A percentile compares a stretch with the other conserved stretches of the same genome.
Conservation (phyloP, 108 stramenopile genomes). For the Skeletonema tropicum region DNA sequence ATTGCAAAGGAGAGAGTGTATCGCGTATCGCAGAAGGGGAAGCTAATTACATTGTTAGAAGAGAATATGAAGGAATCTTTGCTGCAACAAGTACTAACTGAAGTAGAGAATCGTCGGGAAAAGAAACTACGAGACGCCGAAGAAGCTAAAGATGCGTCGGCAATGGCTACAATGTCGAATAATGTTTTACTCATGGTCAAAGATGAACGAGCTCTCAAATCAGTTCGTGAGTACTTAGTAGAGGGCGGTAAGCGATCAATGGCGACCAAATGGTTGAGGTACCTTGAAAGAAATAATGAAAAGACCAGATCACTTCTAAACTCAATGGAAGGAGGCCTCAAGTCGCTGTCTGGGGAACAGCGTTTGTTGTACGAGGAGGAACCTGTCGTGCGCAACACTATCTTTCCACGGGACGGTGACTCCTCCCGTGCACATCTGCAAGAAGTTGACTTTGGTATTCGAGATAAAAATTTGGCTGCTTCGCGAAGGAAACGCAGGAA, state of each 20-base stretch:
- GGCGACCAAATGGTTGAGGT: conserved; percentile 63
- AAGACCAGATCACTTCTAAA: conserved; percentile 59
- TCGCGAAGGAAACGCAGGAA: conserved; percentile 66
- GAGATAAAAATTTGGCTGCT: conserved; percentile 58
- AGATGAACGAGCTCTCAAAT: conserved; percentile 80
- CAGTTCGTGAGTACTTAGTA: conserved; percentile 70
- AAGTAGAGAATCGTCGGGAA: conserved; percentile 69
- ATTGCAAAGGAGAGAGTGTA: conserved; percentile 92
- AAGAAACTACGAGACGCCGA: conserved; percentile 19
- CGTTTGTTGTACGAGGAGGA: conserved; percentile 79
- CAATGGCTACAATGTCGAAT: conserved; percentile 4
- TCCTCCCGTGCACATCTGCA: conserved; percentile 27
- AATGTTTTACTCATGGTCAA: conserved; percentile 90
- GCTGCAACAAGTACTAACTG: conserved; percentile 78
- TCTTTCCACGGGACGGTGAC: conserved; percentile 49
- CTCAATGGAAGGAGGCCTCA: conserved; percentile 36
- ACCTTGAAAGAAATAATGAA: conserved; percentile 70
- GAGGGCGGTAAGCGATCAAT: conserved; percentile 56
- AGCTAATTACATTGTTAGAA: conserved; percentile 77
- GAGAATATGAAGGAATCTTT: conserved; percentile 94
- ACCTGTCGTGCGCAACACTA: conserved; percentile 52
- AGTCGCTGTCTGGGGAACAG: conserved; percentile 67
- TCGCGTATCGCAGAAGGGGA: conserved; percentile 49
- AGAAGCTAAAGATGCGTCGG: conserved; percentile 9
- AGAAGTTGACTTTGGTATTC: conserved; percentile 14